Conservation (phyloP, 2,329 filamentous ascomycete genomes). For the Lachnellula occidentalis region DNA sequence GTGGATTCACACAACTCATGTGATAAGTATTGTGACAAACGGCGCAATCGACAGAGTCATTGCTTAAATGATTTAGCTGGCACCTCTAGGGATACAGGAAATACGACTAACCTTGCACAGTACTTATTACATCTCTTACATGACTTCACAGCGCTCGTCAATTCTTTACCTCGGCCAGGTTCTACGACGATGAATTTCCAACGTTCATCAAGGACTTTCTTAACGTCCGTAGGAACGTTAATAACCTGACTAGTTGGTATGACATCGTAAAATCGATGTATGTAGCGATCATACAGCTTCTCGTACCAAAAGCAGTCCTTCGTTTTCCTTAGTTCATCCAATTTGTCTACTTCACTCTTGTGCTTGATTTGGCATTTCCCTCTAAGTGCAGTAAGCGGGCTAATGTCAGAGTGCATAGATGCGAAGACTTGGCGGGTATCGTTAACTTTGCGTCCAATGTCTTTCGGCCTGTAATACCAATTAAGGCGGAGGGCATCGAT, state of each 20-base stretch:
- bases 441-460: constrained; percentile 86
- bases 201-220: constrained; percentile 89
- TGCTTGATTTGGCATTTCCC: constrained; percentile 91
- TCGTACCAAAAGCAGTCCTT: constrained; percentile 95
- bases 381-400: constrained; percentile 83
- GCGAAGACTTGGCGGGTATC: constrained; percentile 90
- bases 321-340: constrained; percentile 78
- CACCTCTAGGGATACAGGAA: neutral
- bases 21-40: constrained; percentile 95
- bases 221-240: constrained; percentile 92
- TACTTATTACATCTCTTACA: constrained; percentile 91
- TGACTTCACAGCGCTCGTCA: constrained; percentile 91
- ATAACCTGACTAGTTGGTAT: constrained; percentile 89
- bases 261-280: constrained; percentile 95
- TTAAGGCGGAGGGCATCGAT: constrained; percentile 90
- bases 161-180: constrained; percentile 86
- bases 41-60: constrained; percentile 94
- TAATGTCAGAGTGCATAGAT: constrained; percentile 98
- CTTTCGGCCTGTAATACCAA: constrained; percentile 96
- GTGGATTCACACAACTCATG: constrained; percentile 94
- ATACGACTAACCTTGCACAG: constrained; percentile 71
- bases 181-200: constrained; percentile 97
- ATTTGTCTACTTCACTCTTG: constrained; percentile 73
- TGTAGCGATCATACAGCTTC: constrained; percentile 96
- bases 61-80: constrained; percentile 43